These are phyloP conservation scores for Phialocephala subalpina DNA, from an alignment of 2,329 filamentous ascomycete genomes.

Conservation along the genomic window DNA sequence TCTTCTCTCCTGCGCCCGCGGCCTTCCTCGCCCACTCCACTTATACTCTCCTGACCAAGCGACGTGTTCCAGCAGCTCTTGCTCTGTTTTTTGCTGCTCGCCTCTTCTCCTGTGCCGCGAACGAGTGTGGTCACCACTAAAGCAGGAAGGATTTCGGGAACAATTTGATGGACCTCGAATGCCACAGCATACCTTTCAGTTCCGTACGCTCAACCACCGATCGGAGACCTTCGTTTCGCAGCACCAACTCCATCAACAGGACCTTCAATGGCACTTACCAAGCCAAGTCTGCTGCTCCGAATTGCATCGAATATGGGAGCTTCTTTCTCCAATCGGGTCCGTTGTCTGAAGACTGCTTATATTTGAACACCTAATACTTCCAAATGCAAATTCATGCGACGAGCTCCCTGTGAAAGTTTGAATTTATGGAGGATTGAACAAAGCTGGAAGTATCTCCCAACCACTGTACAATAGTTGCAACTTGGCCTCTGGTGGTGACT, in stretches of 20 bases:
- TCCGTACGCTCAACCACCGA: constrained; percentile 1
- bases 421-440: neutral
- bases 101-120: neutral
- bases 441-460: neutral
- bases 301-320: neutral
- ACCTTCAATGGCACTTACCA: neutral
- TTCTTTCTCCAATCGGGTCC: neutral
- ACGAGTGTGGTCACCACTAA: neutral
- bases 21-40: too few species aligned
- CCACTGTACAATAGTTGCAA: constrained; percentile 3
- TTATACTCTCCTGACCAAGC: too few species aligned
- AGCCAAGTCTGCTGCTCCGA: neutral
- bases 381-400: neutral
- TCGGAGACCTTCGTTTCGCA: neutral
- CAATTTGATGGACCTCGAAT: neutral
- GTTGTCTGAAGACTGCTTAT: neutral
- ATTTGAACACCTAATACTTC: too few species aligned
- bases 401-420: constrained; percentile 9
- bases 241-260: neutral
- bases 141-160: neutral
- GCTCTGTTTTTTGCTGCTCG: neutral
- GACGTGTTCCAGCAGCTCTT: too few species aligned
- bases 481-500: neutral
- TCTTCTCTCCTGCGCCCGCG: too few species aligned
- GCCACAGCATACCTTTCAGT: neutral